Percentiles rank a stretch among this genome's conserved stretches.
Conservation (phyloP, 192 early-diverging fungal genomes). For the Chytriomyces confervae region DNA sequence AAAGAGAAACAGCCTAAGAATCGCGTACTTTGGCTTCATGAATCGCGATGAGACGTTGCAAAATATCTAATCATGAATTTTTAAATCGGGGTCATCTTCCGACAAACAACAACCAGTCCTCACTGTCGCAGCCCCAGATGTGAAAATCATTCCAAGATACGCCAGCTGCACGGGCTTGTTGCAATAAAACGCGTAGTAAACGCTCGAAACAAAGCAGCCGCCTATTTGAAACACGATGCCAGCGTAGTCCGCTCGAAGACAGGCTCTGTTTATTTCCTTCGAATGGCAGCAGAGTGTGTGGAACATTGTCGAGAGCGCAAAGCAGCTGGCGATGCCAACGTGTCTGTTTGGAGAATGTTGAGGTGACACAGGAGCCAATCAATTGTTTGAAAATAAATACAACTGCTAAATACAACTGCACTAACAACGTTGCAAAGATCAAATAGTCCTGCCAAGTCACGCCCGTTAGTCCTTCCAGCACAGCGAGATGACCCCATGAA, state of each 20-base stretch:
- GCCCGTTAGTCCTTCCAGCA: neutral
- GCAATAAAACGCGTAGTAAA: slow-evolving; percentile 34
- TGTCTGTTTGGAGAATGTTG: slow-evolving; percentile 6
- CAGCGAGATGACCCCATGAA: neutral
- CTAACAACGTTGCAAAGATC: slow-evolving; percentile 7
- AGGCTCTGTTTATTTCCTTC: slow-evolving; percentile 1
- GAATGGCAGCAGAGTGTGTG: slow-evolving; percentile 29
- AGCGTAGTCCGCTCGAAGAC: slow-evolving; percentile 74
- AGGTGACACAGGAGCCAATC: neutral
- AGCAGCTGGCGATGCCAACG: slow-evolving; percentile 3
- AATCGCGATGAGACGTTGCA: slow-evolving; percentile 42
- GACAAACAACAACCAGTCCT: too few relatives aligned
- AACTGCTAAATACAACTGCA: too few relatives aligned
- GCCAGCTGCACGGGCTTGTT: neutral
- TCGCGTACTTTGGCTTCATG: slow-evolving; percentile 65
- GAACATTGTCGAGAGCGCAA: slow-evolving; percentile 14
- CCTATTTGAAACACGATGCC: slow-evolving; percentile 80
- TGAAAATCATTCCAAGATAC: slow-evolving; percentile 22
- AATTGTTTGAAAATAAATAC: neutral
- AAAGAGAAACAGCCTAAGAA: slow-evolving; percentile 73
- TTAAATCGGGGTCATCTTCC: too few relatives aligned
- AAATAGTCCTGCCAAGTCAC: neutral
- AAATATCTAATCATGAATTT: neutral
- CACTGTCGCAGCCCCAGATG: slow-evolving; percentile 48
- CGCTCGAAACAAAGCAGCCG: slow-evolving; percentile 26